Base-by-base conservation (phyloP, 331 rosid genomes). In the Ulmus americana region DNA sequence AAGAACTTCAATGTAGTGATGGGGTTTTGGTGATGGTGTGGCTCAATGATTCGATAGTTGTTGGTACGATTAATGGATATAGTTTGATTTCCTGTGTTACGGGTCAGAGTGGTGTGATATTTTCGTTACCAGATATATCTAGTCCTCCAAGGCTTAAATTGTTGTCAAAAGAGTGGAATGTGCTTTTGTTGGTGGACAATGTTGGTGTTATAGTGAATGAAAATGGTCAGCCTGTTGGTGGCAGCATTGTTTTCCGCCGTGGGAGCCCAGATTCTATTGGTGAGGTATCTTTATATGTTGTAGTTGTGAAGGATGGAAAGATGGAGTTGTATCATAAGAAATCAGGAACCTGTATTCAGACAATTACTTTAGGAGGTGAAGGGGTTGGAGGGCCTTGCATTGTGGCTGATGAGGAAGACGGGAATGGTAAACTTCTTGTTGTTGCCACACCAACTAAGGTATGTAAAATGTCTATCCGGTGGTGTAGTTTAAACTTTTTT, bases 151-250 rank as follows among this genome's bases (percentile, higher is more conserved):
- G 74, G 62, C 81, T 84, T 69, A 87, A 82, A 79, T 57, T 92
- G 82, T 73, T 92, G 78, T 62, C 69, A 52, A 92, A 70, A 76
- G 95, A 87, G 63, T 79, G 87, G 91, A 87, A 82, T 70, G 95
- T 87, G 80, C 82, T 92, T 78, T 75, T 92, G 86, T 71, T 89
- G 84, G 95, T 89, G 70, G 97, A 92, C 79, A 85, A 86, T 83
- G 97, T 92, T 51, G 97, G 95, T 46, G 70, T 92, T 58, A 74
- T 86, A 69, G 88, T 81, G 47, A 84, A 86, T 64, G 79, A 63
- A 8, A 69, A 82, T 3, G 95, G 98, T 53, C 95, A 80, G 75
- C 98, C 98, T 1, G 88, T 92, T 59, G 90, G 86, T 39, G 97
- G 98, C 55, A 87, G 97, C 64, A 61, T 92, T 56, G 91, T 92